Percentiles rank a stretch among this genome's conserved stretches.
These are phyloP conservation scores for Polygonum maritimum DNA, from an alignment of 148 eudicot species.

Conservation along the genomic window DNA sequence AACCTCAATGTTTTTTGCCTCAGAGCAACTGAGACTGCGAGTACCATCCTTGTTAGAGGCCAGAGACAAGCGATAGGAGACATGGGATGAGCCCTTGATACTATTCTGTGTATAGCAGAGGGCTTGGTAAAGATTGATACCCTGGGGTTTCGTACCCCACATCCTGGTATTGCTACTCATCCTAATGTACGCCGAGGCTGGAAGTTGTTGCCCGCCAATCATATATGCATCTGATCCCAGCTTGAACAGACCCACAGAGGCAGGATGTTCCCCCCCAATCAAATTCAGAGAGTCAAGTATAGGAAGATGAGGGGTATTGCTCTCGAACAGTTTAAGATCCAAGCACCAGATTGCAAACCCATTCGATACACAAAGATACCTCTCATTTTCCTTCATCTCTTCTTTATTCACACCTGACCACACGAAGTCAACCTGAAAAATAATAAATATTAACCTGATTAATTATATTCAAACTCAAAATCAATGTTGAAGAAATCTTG, in stretches of 20 bases:
- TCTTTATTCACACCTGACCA: not conserved
- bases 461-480: too few relatives aligned
- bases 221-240: not conserved
- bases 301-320: not conserved
- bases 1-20: not conserved
- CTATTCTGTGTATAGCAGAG: not conserved
- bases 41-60: not conserved
- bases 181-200: not conserved
- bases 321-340: not conserved
- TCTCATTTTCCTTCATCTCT: not conserved
- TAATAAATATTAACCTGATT: too few relatives aligned
- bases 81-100: not conserved
- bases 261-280: not conserved
- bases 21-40: not conserved
- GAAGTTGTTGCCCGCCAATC: not conserved
- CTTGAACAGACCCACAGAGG: not conserved
- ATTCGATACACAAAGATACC: not conserved
- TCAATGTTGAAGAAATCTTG: too few relatives aligned
- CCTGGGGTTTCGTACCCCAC: not conserved
- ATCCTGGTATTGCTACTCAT: not conserved
- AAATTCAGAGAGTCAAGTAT: not conserved
- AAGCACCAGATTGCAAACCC: not conserved
- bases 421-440: not conserved
- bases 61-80: not conserved
- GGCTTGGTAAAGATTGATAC: not conserved